These are phyloP conservation scores for Biscogniauxia mediterranea DNA, from an alignment of 2,329 filamentous ascomycete genomes.

Conservation along the genomic window DNA sequence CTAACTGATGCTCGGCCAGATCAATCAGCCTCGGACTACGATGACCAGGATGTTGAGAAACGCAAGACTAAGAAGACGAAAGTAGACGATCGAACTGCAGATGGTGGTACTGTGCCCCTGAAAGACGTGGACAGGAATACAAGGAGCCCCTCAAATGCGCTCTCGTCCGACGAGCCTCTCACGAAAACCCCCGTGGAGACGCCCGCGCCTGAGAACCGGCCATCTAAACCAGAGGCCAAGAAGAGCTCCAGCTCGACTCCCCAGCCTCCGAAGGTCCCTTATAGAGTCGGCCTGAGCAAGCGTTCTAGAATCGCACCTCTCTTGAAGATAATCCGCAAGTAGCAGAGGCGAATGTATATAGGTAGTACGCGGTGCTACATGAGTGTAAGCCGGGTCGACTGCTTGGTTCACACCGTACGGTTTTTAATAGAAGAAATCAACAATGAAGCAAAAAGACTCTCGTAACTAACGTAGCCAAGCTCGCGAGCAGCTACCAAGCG, in stretches of 20 bases:
- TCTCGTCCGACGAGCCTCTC: not conserved
- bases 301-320: constrained; percentile 46
- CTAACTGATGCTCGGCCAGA: not conserved
- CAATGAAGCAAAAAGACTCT: no score
- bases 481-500: no score
- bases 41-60: constrained; percentile 7
- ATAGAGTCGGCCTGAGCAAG: constrained; percentile 49
- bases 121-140: constrained; percentile 24
- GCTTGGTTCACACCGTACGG: no score
- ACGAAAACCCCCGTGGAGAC: constrained; percentile 3
- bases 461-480: no score
- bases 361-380: not conserved
- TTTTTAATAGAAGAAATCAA: no score
- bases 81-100: constrained; percentile 6
- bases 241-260: constrained; percentile 17
- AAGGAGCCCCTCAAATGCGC: constrained; percentile 5
- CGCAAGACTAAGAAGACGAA: constrained; percentile 9
- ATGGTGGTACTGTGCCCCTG: constrained; percentile 11
- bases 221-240: constrained; percentile 16
- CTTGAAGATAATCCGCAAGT: constrained; percentile 46
- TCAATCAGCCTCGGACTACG: constrained; percentile 2
- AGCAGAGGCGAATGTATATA: not conserved
- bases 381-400: no score
- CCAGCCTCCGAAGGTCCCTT: constrained; percentile 38
- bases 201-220: constrained; percentile 6